These are phyloP conservation scores for Mycena vulgaris DNA, from an alignment of 768 basidiomycete genomes.

Conservation along the genomic window DNA sequence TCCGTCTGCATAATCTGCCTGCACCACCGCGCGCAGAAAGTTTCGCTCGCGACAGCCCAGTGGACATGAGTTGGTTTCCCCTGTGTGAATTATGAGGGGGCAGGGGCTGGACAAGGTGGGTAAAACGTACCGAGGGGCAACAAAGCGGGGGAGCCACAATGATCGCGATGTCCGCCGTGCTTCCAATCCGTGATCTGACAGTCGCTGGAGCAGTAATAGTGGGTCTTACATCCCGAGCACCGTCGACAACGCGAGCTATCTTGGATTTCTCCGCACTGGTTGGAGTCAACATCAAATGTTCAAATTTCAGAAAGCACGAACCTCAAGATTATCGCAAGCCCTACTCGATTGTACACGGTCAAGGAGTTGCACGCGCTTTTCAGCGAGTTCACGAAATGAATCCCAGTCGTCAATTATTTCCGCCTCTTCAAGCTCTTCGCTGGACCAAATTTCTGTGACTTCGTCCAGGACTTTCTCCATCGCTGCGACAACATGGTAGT, in stretches of 20 bases:
- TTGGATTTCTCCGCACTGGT: conserved; percentile 9
- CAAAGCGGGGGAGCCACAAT: not conserved
- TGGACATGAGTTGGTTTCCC: not conserved
- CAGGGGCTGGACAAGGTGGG: not conserved
- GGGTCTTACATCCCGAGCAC: not conserved
- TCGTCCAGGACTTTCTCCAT: not conserved
- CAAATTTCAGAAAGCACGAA: not conserved
- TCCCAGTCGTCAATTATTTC: conserved; percentile 5
- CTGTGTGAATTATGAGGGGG: not conserved
- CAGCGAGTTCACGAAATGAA: not conserved
- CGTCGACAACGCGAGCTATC: not conserved
- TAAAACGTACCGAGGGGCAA: not conserved
- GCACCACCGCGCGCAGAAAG: conserved; percentile 4
- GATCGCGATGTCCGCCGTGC: conserved; percentile 1
- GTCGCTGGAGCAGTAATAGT: not conserved
- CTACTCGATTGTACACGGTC: not conserved
- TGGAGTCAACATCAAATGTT: not conserved
- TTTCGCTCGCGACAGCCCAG: conserved; percentile 4
- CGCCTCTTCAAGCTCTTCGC: not conserved
- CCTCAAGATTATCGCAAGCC: conserved; percentile 20
- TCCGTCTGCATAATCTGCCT: not conserved
- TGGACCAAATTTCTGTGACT: no score
- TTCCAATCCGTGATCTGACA: conserved; percentile 20
- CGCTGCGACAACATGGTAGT: conserved; percentile 8
- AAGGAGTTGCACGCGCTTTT: not conserved